phyloP scores from a whole-genome alignment of 805 yeast genomes.

The Lipomyces mesembrius region DNA sequence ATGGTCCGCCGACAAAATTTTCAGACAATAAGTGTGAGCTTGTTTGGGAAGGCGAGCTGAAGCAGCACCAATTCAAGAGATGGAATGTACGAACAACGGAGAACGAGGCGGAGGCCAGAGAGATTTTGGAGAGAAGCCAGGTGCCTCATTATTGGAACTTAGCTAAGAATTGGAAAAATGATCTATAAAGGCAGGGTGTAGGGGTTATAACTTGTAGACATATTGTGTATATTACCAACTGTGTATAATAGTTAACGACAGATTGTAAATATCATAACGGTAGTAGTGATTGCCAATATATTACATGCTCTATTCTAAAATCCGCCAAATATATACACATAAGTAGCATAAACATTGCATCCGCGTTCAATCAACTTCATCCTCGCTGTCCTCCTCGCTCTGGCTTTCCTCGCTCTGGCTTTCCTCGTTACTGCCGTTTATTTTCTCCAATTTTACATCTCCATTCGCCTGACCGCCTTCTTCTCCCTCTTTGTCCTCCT shows the following conservation, averaged over 20 bases:
- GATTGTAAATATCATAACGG: background rate
- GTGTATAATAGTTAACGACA: background rate
- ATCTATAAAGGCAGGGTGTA: background rate
- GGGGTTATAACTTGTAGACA: background rate
- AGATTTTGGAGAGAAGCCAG: conserved; percentile 26
- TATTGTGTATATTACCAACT: background rate
- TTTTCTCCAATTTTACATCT: conserved; percentile 4
- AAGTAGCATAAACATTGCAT: background rate
- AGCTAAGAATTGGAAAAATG: conserved; percentile 34
- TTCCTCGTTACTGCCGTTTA: conserved; percentile 4
- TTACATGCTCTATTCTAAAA: background rate
- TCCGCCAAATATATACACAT: conserved; percentile 9
- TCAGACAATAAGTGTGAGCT: conserved; percentile 34
- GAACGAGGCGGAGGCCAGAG: conserved; percentile 33
- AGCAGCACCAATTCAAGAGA: conserved; percentile 35
- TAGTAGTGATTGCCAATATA: background rate
- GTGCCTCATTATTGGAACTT: conserved; percentile 35
- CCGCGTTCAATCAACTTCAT: conserved; percentile 13
- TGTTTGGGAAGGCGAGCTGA: conserved; percentile 41
- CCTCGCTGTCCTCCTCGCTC: conserved; percentile 7
- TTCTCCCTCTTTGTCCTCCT: conserved; percentile 5
- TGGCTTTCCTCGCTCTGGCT: background rate
- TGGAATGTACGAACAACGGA: conserved; percentile 30
- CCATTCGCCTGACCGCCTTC: conserved; percentile 6
- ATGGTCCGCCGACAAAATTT: background rate